Evolutionary conservation across 257 asterid species (phyloP), one percentile per base, ranked within the genome.

Genomic region (Nyctanthes arbortristis): DNA sequence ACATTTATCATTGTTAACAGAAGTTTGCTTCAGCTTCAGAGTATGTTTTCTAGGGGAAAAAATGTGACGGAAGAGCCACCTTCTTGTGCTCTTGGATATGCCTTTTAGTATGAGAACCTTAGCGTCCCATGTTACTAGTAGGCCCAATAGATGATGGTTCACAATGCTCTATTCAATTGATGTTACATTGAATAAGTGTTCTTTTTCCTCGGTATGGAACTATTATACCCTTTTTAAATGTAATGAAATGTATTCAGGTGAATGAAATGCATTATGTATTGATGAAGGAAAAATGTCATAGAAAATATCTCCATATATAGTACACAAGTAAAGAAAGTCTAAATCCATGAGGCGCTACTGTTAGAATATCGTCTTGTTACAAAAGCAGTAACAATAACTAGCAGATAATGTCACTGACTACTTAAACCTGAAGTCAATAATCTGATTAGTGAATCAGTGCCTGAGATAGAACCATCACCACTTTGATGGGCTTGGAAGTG

Each of bases 401-500:
- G 7, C 43, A 7, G n/a, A 22, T 60, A 62, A 58, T 69, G 35
- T 4, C 32, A 43, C 34, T 16, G 31, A 13, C 37, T 57, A 39
- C 30, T 63, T 63, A 69, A 16, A 55, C 31, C 32, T 20, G 4
- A 63, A 43, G 33, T 22, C 28, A 35, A n/a, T 22, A 63, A 40
- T 18, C 63, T 12, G 37, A 43, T 29, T 35, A 24, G 12, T 32
- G 32, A 57, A 32, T 1, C 27, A 49, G 29, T 25, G 18, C 7
- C 7, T 24, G 8, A 29, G 49, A 49, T 35, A 49, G 32, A 35
- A 43, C 72, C 27, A 70, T 32, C 79, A 70, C 95, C 93, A 87
- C 33, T 81, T 68, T 10, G 88, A 80, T 6, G 91, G 91, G 85
- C 92, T 79, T 2, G 89, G 93, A 47, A 85, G 79, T 25, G 77